Evolutionary conservation across 768 basidiomycete species (phyloP).

Genomic region (Hypholoma fasciculare): DNA sequence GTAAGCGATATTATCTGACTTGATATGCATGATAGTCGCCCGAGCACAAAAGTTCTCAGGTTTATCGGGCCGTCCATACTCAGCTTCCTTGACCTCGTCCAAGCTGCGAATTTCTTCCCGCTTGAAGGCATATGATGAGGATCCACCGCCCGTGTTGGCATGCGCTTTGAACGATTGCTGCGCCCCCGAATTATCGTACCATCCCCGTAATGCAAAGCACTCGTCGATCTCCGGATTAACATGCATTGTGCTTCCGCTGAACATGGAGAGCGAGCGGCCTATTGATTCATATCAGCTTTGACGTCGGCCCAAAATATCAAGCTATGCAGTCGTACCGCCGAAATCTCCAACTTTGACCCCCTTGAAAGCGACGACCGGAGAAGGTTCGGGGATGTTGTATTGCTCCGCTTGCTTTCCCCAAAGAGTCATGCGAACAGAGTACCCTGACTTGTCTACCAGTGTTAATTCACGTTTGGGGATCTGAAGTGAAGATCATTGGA

Average conservation of each 20-base stretch:
- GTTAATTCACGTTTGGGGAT: constrained; percentile 88
- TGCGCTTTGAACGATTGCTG: constrained; percentile 72
- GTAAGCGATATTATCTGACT: constrained; percentile 78
- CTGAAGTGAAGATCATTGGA: constrained; percentile 34
- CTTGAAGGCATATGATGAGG: constrained; percentile 49
- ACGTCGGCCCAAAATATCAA: not conserved
- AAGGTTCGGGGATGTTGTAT: constrained; percentile 50
- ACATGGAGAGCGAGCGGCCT: constrained; percentile 87
- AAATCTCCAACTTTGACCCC: constrained; percentile 93
- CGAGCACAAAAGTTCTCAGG: constrained; percentile 77
- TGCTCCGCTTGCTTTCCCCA: constrained; percentile 96
- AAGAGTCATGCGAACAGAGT: constrained; percentile 79
- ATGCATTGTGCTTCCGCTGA: constrained; percentile 78
- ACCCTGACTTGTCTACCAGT: constrained; percentile 82
- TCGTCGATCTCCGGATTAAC: constrained; percentile 92
- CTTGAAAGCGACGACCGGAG: constrained; percentile 89
- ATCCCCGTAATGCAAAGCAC: constrained; percentile 83
- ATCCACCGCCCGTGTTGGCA: constrained; percentile 44
- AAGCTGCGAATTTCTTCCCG: constrained; percentile 74
- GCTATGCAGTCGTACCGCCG: constrained; percentile 49
- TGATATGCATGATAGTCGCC: constrained; percentile 89
- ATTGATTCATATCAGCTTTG: constrained; percentile 8
- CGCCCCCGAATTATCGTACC: constrained; percentile 80
- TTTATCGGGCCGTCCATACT: constrained; percentile 76
- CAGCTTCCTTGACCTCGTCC: constrained; percentile 74